These are phyloP conservation scores for Trichoderma reesei DNA, from an alignment of 495 filamentous ascomycete species.

Conservation along the genomic window DNA sequence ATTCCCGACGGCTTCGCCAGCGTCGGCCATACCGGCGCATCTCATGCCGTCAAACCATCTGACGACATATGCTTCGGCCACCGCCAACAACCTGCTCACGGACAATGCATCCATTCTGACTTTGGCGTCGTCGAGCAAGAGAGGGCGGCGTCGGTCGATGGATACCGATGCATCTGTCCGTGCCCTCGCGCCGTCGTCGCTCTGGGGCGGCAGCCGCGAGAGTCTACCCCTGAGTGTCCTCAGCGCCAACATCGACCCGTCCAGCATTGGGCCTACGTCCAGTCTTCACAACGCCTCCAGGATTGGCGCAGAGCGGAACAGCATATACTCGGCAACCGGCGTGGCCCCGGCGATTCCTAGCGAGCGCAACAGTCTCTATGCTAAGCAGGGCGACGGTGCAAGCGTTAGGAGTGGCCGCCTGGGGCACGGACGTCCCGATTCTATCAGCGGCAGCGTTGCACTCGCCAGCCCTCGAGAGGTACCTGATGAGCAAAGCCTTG, in stretches of 20 bases:
- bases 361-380: slow-evolving; percentile 75
- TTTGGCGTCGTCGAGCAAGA: slow-evolving; percentile 89
- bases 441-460: slow-evolving; percentile 62
- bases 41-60: slow-evolving; percentile 60
- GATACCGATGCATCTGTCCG: slow-evolving; percentile 95
- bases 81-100: slow-evolving; percentile 82
- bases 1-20: slow-evolving; percentile 66
- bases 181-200: slow-evolving; percentile 79
- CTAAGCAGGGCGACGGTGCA: slow-evolving; percentile 68
- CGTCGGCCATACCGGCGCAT: slow-evolving; percentile 73
- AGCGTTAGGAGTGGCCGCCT: slow-evolving; percentile 70
- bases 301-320: slow-evolving; percentile 67
- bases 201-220: slow-evolving; percentile 85
- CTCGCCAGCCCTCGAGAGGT: slow-evolving; percentile 44
- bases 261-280: slow-evolving; percentile 44
- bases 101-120: slow-evolving; percentile 96
- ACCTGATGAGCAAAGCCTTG: not conserved
- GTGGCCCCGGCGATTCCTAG: slow-evolving; percentile 52
- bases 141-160: slow-evolving; percentile 75
- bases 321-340: slow-evolving; percentile 76
- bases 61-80: slow-evolving; percentile 77
- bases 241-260: slow-evolving; percentile 56
- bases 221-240: slow-evolving; percentile 82
- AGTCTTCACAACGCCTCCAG: slow-evolving; percentile 46
- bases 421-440: slow-evolving; percentile 73